Percentiles rank a stretch among this genome's conserved stretches.
These are phyloP conservation scores for Gossypium arboreum DNA, from an alignment of 345 rosid genomes.

Conservation along the genomic window DNA sequence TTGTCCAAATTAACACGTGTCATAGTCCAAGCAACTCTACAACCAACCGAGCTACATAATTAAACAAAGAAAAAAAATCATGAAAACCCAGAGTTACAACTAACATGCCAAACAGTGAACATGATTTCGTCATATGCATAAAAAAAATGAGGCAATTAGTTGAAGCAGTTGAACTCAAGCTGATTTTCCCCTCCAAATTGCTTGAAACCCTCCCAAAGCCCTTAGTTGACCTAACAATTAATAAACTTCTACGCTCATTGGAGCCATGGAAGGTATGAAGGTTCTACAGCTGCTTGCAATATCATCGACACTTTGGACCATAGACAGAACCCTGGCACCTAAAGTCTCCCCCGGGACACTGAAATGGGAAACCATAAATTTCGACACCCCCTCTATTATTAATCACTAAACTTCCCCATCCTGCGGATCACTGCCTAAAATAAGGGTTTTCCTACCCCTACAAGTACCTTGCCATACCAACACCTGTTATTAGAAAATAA, in stretches of 20 bases:
- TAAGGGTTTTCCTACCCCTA: neutral
- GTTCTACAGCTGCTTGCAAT: conserved; percentile 33
- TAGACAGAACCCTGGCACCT: conserved; percentile 55
- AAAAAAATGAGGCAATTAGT: conserved; percentile 16
- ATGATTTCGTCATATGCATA: neutral
- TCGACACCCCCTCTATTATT: neutral
- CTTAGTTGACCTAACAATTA: neutral
- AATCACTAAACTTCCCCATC: neutral
- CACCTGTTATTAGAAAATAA: neutral
- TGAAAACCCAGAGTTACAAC: neutral
- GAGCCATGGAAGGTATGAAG: conserved; percentile 23
- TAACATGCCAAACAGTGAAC: conserved; percentile 20
- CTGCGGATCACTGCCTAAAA: neutral
- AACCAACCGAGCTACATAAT: neutral
- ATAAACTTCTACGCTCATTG: neutral
- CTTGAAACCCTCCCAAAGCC: conserved; percentile 3
- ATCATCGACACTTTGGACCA: conserved; percentile 23
- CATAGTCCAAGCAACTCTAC: neutral
- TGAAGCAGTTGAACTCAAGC: conserved; percentile 39
- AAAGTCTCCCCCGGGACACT: conserved; percentile 41
- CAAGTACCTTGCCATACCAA: neutral
- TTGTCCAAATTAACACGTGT: too few species aligned
- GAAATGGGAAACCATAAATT: neutral
- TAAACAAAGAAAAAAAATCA: neutral
- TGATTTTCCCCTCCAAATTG: too few species aligned